Evolutionary conservation across 305 asterid species (phyloP).

Genomic region (Fraxinus velutina): DNA sequence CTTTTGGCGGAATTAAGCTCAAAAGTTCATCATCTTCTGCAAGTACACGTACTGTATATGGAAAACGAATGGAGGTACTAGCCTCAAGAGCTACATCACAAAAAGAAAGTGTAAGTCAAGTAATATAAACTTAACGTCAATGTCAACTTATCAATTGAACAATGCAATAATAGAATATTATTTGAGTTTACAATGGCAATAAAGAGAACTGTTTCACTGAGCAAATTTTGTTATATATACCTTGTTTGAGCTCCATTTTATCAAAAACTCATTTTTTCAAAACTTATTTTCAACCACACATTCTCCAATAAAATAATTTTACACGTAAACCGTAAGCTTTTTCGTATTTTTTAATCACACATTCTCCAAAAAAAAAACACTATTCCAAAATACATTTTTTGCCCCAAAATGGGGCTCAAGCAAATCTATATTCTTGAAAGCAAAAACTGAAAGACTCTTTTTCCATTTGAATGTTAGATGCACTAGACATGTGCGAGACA

Average conservation of each 20-base stretch:
- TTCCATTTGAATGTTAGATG: neutral
- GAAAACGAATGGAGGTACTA: constrained; percentile 39
- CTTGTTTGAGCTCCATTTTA: no score
- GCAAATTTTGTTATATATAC: neutral
- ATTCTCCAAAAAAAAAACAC: neutral
- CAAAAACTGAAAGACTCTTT: neutral
- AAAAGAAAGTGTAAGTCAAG: constrained; percentile 18
- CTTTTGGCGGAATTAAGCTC: constrained; percentile 58
- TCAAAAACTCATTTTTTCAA: no score
- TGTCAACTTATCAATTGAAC: neutral
- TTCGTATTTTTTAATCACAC: no score
- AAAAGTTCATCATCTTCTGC: constrained; percentile 46
- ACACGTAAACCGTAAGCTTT: no score
- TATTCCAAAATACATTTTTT: no score
- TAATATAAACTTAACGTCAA: neutral
- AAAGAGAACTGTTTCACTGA: neutral
- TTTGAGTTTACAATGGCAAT: neutral
- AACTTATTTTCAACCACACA: no score
- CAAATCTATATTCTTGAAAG: neutral
- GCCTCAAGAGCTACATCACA: constrained; percentile 75
- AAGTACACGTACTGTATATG: constrained; percentile 45
- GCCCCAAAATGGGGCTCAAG: no score
- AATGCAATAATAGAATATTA: neutral
- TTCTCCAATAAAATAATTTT: neutral
- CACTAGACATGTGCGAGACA: neutral